phyloP scores from a whole-genome alignment of 768 basidiomycete genomes.

The Leucosporidium yakuticum region DNA sequence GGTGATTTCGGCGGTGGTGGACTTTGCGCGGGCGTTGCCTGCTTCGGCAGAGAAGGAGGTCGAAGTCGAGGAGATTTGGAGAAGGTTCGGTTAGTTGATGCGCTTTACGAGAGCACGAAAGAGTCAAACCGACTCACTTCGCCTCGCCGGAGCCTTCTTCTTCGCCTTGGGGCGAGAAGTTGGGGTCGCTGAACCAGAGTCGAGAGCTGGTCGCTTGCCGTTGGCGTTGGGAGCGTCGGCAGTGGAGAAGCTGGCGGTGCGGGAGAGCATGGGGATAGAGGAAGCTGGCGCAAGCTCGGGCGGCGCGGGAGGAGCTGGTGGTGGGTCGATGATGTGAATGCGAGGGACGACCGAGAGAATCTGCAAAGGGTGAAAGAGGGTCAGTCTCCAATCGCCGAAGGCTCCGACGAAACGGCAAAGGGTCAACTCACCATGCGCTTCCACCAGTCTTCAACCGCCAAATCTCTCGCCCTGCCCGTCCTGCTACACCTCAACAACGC shows the following conservation, averaged over 20 bases:
- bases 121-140: too few species aligned
- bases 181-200: too few species aligned
- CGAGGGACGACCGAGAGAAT: slow-evolving; percentile 19
- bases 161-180: too few species aligned
- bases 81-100: too few species aligned
- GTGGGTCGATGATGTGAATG: slow-evolving; percentile 7
- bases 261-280: background rate
- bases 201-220: slow-evolving; percentile 42
- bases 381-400: too few species aligned
- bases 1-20: too few species aligned
- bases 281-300: background rate
- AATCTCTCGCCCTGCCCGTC: slow-evolving; percentile 7
- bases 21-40: too few species aligned
- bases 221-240: slow-evolving; percentile 37
- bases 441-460: slow-evolving; percentile 19
- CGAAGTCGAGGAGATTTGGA: too few species aligned
- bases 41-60: too few species aligned
- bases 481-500: slow-evolving; percentile 15
- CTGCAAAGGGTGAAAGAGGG: background rate
- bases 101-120: too few species aligned
- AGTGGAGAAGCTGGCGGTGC: background rate
- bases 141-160: too few species aligned
- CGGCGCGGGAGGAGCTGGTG: background rate
- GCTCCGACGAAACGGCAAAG: background rate
- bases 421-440: slow-evolving; percentile 15